Percentiles rank a stretch among this genome's conserved stretches.
Conservation (phyloP, 148 eudicot species). For the Chenopodium berlandieri region DNA sequence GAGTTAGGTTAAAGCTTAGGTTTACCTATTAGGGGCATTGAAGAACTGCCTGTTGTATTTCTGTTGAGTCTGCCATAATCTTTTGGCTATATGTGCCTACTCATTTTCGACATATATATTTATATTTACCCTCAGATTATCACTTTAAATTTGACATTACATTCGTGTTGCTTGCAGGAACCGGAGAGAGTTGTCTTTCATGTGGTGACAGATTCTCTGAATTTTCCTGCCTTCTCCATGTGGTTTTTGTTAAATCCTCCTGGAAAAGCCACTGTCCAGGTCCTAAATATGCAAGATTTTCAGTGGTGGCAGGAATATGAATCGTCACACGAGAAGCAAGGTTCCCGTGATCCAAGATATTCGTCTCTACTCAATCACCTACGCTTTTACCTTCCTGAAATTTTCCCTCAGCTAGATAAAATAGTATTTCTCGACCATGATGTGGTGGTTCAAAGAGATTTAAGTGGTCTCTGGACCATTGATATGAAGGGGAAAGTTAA, state of each 20-base stretch:
- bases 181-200: conserved; percentile 83
- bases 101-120: not conserved
- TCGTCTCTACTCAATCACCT: conserved; percentile 86
- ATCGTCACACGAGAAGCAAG: conserved; percentile 40
- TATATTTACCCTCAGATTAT: conserved; percentile 1
- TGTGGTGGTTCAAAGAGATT: conserved; percentile 85
- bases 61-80: not conserved
- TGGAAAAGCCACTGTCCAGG: conserved; percentile 67
- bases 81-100: not conserved
- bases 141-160: conserved; percentile 11
- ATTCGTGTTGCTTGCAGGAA: conserved; percentile 52
- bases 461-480: conserved; percentile 62
- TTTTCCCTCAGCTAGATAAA: conserved; percentile 75
- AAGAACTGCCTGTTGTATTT: not conserved
- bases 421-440: conserved; percentile 93
- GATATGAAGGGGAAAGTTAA: conserved; percentile 79
- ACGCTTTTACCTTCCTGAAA: conserved; percentile 83
- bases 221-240: conserved; percentile 79
- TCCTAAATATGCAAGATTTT: conserved; percentile 59
- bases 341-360: conserved; percentile 70
- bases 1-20: not conserved
- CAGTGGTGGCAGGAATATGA: conserved; percentile 45
- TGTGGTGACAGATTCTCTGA: conserved; percentile 84
- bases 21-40: not conserved
- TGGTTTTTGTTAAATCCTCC: conserved; percentile 92